phyloP scores from a whole-genome alignment of 1,284 basidiomycete genomes.

The Melampsora larici-populina region DNA sequence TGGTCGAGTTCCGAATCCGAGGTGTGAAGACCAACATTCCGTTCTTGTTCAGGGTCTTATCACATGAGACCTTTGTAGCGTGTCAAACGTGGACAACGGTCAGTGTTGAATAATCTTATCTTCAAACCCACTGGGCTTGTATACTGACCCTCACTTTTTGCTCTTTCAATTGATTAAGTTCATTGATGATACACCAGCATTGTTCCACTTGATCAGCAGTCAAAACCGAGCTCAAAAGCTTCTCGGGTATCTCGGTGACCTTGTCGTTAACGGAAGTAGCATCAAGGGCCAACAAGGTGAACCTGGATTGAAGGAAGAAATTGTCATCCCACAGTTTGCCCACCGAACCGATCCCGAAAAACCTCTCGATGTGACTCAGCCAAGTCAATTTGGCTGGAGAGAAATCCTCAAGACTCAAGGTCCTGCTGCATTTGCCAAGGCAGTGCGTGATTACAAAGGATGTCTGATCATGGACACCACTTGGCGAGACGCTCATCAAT shows the following conservation, averaged over 20 bases:
- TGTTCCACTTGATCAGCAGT: constrained; percentile 96
- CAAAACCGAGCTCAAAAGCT: constrained; percentile 98
- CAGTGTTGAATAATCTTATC: constrained; percentile 48
- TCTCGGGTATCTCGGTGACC: constrained; percentile 91
- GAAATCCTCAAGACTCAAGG: constrained; percentile 98
- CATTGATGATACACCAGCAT: constrained; percentile 97
- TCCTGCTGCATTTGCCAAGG: constrained; percentile 97
- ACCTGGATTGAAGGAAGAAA: constrained; percentile 87
- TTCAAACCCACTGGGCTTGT: neutral
- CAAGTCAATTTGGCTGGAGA: constrained; percentile 89
- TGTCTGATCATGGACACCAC: too few relatives aligned
- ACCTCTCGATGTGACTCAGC: constrained; percentile 74
- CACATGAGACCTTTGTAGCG: constrained; percentile 91
- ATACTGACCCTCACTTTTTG: constrained; percentile 11
- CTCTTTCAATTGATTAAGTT: constrained; percentile 61
- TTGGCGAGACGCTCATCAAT: too few relatives aligned
- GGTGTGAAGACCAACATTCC: constrained; percentile 89
- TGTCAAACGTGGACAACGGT: constrained; percentile 98
- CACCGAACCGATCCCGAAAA: constrained; percentile 70
- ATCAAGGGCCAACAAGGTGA: constrained; percentile 85
- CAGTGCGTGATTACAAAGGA: too few relatives aligned
- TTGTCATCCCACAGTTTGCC: constrained; percentile 75
- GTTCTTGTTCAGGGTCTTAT: constrained; percentile 95
- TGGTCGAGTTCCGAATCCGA: constrained; percentile 99
- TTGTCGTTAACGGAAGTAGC: constrained; percentile 95